These are phyloP conservation scores for Coemansia asiatica DNA, from an alignment of 192 early-diverging fungal genomes.

Conservation along the genomic window DNA sequence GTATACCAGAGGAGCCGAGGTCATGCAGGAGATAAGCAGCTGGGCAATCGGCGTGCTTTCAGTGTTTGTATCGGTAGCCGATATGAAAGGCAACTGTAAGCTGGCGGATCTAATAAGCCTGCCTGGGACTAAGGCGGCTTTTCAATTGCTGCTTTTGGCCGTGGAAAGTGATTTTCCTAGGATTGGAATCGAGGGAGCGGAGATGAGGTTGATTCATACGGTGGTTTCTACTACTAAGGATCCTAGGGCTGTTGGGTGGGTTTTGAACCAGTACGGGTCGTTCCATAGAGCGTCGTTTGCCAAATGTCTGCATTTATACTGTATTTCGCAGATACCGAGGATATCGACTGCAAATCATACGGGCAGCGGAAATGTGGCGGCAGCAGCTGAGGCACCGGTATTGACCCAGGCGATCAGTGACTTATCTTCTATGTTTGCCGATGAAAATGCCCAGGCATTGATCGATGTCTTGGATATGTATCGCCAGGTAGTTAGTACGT, in stretches of 20 bases:
- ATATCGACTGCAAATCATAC: constrained; percentile 2
- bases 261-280: constrained; percentile 38
- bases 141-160: constrained; percentile 34
- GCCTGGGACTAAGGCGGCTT: constrained; percentile 30
- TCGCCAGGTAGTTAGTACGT: constrained; percentile 10
- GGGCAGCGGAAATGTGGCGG: not conserved
- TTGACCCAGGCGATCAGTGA: constrained; percentile 31
- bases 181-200: constrained; percentile 14
- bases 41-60: constrained; percentile 45
- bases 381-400: constrained; percentile 14
- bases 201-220: constrained; percentile 22
- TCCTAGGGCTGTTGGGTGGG: constrained; percentile 36
- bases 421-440: constrained; percentile 16
- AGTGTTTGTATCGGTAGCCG: constrained; percentile 42
- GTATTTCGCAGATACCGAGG: constrained; percentile 15
- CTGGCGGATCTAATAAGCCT: constrained; percentile 29
- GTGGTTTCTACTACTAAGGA: constrained; percentile 28
- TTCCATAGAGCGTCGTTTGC: constrained; percentile 22
- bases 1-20: constrained; percentile 6
- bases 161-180: constrained; percentile 23
- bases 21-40: constrained; percentile 7
- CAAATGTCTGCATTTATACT: constrained; percentile 34
- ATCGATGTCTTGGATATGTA: constrained; percentile 23
- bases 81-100: constrained; percentile 44
- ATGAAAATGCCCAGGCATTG: constrained; percentile 19